Conservation (phyloP, 1,284 basidiomycete genomes). For the Ustanciosporium gigantosporum region DNA sequence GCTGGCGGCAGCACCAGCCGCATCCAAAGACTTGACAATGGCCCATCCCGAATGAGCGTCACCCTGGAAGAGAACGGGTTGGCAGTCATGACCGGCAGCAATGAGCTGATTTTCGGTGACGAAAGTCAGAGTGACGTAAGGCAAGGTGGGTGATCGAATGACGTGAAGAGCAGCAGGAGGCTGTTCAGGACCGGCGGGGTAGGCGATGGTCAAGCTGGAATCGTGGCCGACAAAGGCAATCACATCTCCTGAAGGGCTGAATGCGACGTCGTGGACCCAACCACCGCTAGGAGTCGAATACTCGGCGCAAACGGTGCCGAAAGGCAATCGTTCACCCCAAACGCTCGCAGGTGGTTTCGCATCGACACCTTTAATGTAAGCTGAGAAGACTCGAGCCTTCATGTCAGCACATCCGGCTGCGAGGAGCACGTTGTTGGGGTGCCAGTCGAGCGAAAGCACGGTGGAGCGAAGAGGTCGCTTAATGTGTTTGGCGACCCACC, state of each 20-base stretch:
- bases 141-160: constrained; percentile 55
- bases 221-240: constrained; percentile 83
- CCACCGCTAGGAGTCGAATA: constrained; percentile 84
- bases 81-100: constrained; percentile 96
- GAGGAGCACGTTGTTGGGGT: constrained; percentile 93
- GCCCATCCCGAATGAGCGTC: constrained; percentile 47
- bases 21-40: constrained; percentile 51
- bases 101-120: constrained; percentile 71
- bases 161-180: constrained; percentile 54
- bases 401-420: constrained; percentile 93
- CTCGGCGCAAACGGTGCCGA: constrained; percentile 96
- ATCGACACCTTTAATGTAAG: constrained; percentile 99
- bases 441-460: constrained; percentile 92
- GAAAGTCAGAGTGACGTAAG: constrained; percentile 67
- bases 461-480: constrained; percentile 96
- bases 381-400: constrained; percentile 96
- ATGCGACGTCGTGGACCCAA: constrained; percentile 94
- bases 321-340: constrained; percentile 97
- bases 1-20: constrained; percentile 47
- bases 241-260: constrained; percentile 89
- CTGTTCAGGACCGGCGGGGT: constrained; percentile 51
- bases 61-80: constrained; percentile 70
- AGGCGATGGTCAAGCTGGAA: constrained; percentile 55
- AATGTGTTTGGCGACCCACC: constrained; percentile 97
- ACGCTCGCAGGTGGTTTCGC: constrained; percentile 82